Evolutionary conservation across 2,329 filamentous ascomycete species (phyloP).

Genomic region (Pyrenophora tritici-repentis): DNA sequence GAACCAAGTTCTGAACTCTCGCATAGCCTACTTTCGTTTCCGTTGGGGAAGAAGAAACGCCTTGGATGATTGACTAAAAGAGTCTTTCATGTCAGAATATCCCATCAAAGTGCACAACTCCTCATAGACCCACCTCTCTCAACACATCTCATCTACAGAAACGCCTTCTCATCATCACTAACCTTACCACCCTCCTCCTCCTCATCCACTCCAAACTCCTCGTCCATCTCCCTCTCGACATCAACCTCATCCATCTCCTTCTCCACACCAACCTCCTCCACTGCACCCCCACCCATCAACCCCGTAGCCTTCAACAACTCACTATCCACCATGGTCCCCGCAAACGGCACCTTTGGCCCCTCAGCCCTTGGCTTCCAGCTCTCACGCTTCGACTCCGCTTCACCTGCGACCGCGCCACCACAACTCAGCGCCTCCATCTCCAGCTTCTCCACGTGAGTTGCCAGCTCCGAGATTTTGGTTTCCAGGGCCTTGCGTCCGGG

Average conservation of each 20-base stretch:
- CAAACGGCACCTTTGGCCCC: conserved; percentile 34
- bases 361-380: conserved; percentile 26
- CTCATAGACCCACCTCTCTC: no score
- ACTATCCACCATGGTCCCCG: conserved; percentile 38
- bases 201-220: no score
- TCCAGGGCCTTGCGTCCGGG: conserved; percentile 26
- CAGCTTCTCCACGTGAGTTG: conserved; percentile 21
- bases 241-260: not conserved
- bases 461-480: conserved; percentile 24
- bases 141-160: not conserved
- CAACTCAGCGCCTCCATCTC: conserved; percentile 20
- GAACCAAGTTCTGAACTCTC: no score
- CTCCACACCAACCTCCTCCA: not conserved
- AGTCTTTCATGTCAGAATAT: no score
- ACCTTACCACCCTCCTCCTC: not conserved
- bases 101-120: no score
- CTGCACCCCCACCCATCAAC: conserved; percentile 7
- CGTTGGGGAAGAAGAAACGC: no score
- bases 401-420: conserved; percentile 22
- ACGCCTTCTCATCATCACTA: conserved; percentile 4
- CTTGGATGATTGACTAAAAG: no score
- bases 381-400: conserved; percentile 20
- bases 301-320: conserved; percentile 39
- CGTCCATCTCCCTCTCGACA: not conserved
- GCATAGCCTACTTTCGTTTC: no score